A percentile compares a stretch with the other conserved stretches of the same genome.
Evolutionary conservation across 2,329 filamentous ascomycete genomes (phyloP).

Genomic region (Periconia sp.): DNA sequence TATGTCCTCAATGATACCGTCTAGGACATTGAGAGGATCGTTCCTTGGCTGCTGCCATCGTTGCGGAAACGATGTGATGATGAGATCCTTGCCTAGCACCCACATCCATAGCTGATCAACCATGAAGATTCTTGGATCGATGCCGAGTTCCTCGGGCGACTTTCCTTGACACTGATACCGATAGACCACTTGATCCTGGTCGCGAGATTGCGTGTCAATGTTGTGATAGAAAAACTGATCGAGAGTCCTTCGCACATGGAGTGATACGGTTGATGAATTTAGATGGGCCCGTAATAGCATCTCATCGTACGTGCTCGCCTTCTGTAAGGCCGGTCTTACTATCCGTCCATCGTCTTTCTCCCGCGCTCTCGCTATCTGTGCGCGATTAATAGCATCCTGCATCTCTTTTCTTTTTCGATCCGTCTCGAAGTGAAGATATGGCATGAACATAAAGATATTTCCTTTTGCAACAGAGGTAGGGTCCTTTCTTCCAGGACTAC

Average conservation of each 20-base stretch:
- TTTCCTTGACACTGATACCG: constrained; percentile 57
- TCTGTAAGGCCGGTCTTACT: constrained; percentile 24
- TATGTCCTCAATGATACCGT: constrained; percentile 68
- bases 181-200: constrained; percentile 69
- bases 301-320: constrained; percentile 48
- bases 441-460: constrained; percentile 62
- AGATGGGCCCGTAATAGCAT: constrained; percentile 58
- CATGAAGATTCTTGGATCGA: constrained; percentile 68
- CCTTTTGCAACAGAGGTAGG: constrained; percentile 36
- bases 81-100: constrained; percentile 63
- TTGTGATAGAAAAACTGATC: constrained; percentile 72
- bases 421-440: constrained; percentile 70
- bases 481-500: constrained; percentile 43
- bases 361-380: constrained; percentile 28
- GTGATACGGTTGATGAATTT: constrained; percentile 50
- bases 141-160: constrained; percentile 33
- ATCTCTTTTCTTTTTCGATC: constrained; percentile 61
- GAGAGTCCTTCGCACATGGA: constrained; percentile 67
- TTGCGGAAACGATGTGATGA: constrained; percentile 66
- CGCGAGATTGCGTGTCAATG: constrained; percentile 65
- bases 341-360: constrained; percentile 21
- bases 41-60: constrained; percentile 66
- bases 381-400: constrained; percentile 59
- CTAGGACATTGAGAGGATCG: constrained; percentile 68
- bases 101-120: constrained; percentile 74